Evolutionary conservation across 176 grass and related monocot species (phyloP).

Genomic region (Aechmea fasciata): DNA sequence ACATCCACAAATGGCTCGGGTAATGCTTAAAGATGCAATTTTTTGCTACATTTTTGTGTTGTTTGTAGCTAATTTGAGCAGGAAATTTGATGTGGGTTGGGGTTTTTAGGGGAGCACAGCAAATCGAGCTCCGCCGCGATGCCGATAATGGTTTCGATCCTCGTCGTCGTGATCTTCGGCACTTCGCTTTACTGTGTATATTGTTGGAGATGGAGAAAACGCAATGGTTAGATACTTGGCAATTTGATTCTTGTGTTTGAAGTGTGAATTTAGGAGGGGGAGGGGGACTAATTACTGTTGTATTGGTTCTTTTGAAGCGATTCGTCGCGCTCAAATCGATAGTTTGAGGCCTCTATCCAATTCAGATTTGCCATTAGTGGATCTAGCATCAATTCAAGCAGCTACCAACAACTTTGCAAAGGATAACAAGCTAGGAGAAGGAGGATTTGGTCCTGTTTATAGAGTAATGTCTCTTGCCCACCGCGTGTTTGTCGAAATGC

Average conservation of each 20-base stretch:
- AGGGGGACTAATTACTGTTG: neutral
- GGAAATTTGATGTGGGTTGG: too few species aligned
- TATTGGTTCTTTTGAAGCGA: constrained; percentile 33
- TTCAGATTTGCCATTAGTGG: constrained; percentile 71
- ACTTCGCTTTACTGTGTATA: constrained; percentile 60
- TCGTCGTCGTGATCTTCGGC: constrained; percentile 58
- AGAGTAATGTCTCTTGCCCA: constrained; percentile 27
- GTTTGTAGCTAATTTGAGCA: neutral
- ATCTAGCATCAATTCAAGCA: constrained; percentile 44
- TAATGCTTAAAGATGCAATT: neutral
- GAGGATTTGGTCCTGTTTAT: constrained; percentile 81
- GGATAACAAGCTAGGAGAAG: constrained; percentile 89
- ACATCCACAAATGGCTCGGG: constrained; percentile 14
- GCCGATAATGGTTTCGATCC: constrained; percentile 63
- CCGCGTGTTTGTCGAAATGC: neutral
- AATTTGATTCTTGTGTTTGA: neutral
- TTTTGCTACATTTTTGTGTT: neutral
- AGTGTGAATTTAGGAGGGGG: neutral
- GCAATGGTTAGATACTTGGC: constrained; percentile 50
- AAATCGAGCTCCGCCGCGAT: constrained; percentile 42
- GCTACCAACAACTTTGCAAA: constrained; percentile 76
- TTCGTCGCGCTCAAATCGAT: constrained; percentile 61
- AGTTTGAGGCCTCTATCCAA: constrained; percentile 51
- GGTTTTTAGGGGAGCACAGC: constrained; percentile 13
- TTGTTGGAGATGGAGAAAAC: constrained; percentile 95